Conservation (phyloP, 345 rosid genomes). For the Hirschfeldia incana region DNA sequence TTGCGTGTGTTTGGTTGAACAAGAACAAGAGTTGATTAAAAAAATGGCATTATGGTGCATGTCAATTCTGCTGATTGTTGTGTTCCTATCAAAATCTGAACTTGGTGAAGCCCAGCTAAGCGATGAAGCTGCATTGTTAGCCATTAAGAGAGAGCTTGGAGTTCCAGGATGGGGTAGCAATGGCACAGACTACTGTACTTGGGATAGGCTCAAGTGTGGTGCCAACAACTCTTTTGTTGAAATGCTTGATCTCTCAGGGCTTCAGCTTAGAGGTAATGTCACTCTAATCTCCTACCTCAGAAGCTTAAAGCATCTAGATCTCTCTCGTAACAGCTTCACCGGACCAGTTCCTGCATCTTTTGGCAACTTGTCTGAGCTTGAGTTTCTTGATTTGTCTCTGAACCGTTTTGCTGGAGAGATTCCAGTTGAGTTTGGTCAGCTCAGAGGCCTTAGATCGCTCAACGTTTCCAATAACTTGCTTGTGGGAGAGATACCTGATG, state of each 20-base stretch:
- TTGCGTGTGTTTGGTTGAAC: constrained; percentile 11
- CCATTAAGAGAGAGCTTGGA: constrained; percentile 64
- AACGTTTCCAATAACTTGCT: constrained; percentile 70
- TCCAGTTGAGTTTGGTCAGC: constrained; percentile 62
- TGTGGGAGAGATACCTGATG: constrained; percentile 67
- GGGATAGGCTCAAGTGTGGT: constrained; percentile 74
- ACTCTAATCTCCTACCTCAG: constrained; percentile 68
- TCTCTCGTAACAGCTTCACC: constrained; percentile 61
- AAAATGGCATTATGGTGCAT: constrained; percentile 51
- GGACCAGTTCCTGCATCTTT: constrained; percentile 72
- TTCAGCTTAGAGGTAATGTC: constrained; percentile 76
- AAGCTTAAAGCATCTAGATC: constrained; percentile 63
- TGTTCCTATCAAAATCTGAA: constrained; percentile 53
- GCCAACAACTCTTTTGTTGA: constrained; percentile 65
- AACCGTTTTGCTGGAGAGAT: constrained; percentile 70
- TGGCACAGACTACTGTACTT: constrained; percentile 64
- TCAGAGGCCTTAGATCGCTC: constrained; percentile 54
- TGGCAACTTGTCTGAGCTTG: constrained; percentile 63
- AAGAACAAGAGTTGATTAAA: constrained; percentile 18
- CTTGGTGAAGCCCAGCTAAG: constrained; percentile 47
- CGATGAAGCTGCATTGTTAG: constrained; percentile 63
- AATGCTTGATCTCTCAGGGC: constrained; percentile 74
- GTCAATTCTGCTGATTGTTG: constrained; percentile 49
- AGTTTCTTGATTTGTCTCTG: constrained; percentile 69
- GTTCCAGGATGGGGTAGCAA: constrained; percentile 85